Evolutionary conservation across 495 filamentous ascomycete genomes (phyloP).

Genomic region (Hyaloscypha bicolor): DNA sequence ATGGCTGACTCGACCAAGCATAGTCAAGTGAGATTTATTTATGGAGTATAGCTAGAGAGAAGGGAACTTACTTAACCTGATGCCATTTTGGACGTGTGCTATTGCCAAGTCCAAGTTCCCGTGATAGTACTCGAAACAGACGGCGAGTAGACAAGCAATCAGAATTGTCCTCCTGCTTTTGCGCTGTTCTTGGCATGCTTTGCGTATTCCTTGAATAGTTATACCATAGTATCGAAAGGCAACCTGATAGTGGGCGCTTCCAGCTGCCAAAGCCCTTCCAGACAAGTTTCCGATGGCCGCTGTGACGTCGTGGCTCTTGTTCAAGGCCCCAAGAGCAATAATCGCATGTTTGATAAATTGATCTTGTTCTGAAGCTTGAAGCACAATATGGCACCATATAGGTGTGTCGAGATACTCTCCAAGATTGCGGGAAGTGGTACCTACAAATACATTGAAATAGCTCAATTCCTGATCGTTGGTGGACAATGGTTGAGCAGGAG

Average conservation of each 20-base stretch:
- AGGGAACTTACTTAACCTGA: too few relatives aligned
- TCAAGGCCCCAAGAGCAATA: conserved; percentile 2
- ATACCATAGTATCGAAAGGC: background rate
- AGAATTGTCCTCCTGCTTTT: background rate
- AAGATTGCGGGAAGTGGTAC: background rate
- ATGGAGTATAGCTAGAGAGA: too few relatives aligned
- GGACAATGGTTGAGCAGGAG: too few relatives aligned
- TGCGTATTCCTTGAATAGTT: background rate
- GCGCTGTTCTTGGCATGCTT: conserved; percentile 2
- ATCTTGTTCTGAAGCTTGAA: conserved; percentile 6
- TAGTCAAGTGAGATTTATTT: too few relatives aligned
- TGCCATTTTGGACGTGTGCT: too few relatives aligned
- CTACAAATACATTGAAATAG: background rate
- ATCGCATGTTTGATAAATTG: background rate
- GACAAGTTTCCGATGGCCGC: background rate
- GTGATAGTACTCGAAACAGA: too few relatives aligned
- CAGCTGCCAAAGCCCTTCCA: background rate
- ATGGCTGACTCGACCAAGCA: too few relatives aligned
- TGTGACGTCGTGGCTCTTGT: background rate
- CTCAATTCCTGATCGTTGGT: background rate
- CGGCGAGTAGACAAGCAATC: background rate
- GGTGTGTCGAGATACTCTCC: conserved; percentile 1
- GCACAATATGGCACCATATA: background rate
- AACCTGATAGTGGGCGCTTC: too few relatives aligned
- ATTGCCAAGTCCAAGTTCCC: too few relatives aligned